phyloP scores from a whole-genome alignment of 306 rosid genomes.

The Mimosa bimucronata region DNA sequence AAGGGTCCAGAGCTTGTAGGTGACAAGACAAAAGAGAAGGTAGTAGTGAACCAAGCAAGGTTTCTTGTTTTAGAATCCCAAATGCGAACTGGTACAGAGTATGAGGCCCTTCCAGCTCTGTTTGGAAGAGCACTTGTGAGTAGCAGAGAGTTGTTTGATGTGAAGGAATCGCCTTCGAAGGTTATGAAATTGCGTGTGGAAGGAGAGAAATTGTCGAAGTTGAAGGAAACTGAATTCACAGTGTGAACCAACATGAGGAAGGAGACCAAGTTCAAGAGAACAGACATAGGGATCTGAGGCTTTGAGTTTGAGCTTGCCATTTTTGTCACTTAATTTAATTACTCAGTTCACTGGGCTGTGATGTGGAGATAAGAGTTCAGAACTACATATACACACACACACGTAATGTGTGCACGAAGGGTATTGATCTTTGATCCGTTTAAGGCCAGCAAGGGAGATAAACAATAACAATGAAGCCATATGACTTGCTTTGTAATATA shows the following conservation, averaged over 20 bases:
- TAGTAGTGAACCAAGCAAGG: conserved; percentile 28
- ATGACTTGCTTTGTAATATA: conserved; percentile 6
- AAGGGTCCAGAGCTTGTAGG: neutral
- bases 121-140: conserved; percentile 39
- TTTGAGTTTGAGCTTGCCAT: conserved; percentile 25
- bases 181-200: conserved; percentile 6
- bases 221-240: conserved; percentile 34
- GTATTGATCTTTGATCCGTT: neutral
- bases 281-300: neutral
- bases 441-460: neutral
- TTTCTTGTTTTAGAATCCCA: conserved; percentile 41
- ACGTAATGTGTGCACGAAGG: neutral
- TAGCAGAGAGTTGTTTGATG: conserved; percentile 36
- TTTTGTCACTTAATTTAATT: neutral
- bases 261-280: neutral
- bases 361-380: neutral
- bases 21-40: conserved; percentile 33
- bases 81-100: conserved; percentile 35
- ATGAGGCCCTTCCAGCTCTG: conserved; percentile 51
- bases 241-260: conserved; percentile 6
- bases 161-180: conserved; percentile 45
- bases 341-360: neutral
- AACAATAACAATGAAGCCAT: neutral
- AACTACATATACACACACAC: neutral
- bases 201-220: conserved; percentile 12